Base-by-base conservation (phyloP, 306 rosid species). In the Astragalus glycyphyllos region DNA sequence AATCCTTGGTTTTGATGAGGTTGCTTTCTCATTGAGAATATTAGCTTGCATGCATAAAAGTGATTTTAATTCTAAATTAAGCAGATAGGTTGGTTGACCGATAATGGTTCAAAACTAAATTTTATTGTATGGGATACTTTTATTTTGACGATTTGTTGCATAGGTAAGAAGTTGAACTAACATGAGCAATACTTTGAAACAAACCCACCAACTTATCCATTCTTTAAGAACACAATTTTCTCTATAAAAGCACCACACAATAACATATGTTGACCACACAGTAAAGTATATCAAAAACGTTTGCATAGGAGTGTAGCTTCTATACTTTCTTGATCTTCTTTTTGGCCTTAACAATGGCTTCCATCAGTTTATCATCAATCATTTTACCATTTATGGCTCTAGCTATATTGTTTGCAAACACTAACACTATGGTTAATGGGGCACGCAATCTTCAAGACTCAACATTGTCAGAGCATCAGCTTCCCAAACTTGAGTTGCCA, bases 391-490 rank as follows among this genome's bases (percentile, higher is more conserved):
- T 79, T 14, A 0, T 79, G 38, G 50, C 79, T 20, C 7, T 76
- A 12, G 71, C 64, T 10, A 20, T 71, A 11, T 17, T 67, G 9
- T 48, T 47, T 37, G 11, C 72, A 46, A 70, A 14, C 13, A 73
- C 31, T 20, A 40, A 26, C 13, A 57, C 58, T 17, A 32, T 65
- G 49, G 64, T 71, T 38, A 45, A 12, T 0, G 86, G 71, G 34
- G 81, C 83, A 5, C 84, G 84, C 32, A 29, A 58, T 68, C 86
- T 82, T 42, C 47, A 47, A 16, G 71, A 82, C 23, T 29, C 63
- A n/a, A n/a, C n/a, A n/a, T n/a, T n/a, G n/a, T n/a, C n/a, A n/a
- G n/a, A n/a, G n/a, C n/a, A n/a, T 15, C n/a, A n/a, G 0, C 16
- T 68, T 9, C 80, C 83, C 0, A 62, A 79, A 32, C 44, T 57